Evolutionary conservation across 352 stramenopile genomes (phyloP).

Genomic region (Pythium plurisporium): DNA sequence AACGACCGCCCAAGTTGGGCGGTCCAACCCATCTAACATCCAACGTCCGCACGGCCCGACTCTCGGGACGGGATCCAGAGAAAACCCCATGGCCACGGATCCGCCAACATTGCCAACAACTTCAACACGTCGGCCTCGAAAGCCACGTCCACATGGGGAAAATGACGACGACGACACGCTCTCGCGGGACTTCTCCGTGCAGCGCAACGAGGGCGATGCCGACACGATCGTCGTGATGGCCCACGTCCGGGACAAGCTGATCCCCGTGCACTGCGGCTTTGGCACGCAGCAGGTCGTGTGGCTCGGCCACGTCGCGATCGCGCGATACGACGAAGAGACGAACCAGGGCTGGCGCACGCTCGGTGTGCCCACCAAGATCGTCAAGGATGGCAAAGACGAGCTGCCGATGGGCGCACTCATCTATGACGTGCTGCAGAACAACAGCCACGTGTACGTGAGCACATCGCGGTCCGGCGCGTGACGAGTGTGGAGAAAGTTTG

Average conservation of each 20-base stretch:
- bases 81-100: too few relatives aligned
- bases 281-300: constrained; percentile 69
- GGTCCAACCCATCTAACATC: too few relatives aligned
- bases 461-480: constrained; percentile 23
- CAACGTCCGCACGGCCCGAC: too few relatives aligned
- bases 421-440: constrained; percentile 56
- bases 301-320: constrained; percentile 69
- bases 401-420: constrained; percentile 53
- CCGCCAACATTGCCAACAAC: constrained; percentile 9
- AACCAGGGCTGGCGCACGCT: constrained; percentile 49
- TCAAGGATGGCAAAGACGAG: constrained; percentile 39
- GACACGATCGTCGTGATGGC: constrained; percentile 57
- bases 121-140: constrained; percentile 18
- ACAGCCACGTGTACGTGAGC: constrained; percentile 63
- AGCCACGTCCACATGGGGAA: background rate
- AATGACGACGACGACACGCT: constrained; percentile 8
- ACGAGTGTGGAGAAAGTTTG: background rate
- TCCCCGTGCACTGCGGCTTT: constrained; percentile 63
- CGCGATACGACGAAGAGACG: constrained; percentile 52
- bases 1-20: background rate
- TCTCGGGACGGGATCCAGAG: background rate
- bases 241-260: constrained; percentile 70
- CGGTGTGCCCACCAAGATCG: constrained; percentile 36
- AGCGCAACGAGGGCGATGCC: constrained; percentile 42
- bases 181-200: constrained; percentile 10